phyloP scores from a whole-genome alignment of 768 basidiomycete genomes.

The Coprinopsis sp. region DNA sequence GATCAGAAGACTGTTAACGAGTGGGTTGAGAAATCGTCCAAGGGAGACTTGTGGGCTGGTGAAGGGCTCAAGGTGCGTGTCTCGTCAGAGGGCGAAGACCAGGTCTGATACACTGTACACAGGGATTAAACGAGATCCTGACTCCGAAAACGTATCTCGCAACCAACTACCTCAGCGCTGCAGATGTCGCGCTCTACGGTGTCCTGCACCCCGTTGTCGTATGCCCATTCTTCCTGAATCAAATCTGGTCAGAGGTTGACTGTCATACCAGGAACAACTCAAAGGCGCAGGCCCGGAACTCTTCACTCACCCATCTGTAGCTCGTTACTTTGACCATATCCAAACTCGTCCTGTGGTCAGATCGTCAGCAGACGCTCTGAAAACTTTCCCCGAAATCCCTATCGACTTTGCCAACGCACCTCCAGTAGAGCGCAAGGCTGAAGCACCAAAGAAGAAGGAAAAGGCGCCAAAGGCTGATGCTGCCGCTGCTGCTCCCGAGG shows the following conservation, averaged over 20 bases:
- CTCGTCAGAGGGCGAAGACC: not conserved
- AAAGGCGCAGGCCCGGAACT: conserved; percentile 74
- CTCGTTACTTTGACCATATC: conserved; percentile 92
- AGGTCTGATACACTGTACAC: not conserved
- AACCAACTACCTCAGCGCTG: conserved; percentile 78
- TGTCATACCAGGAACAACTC: not conserved
- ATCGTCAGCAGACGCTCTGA: conserved; percentile 50
- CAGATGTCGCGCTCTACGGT: conserved; percentile 88
- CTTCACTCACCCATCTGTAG: conserved; percentile 75
- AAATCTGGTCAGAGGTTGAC: not conserved
- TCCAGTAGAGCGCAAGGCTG: conserved; percentile 63
- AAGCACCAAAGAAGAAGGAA: conserved; percentile 74
- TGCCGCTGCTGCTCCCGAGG: conserved; percentile 23
- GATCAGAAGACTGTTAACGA: conserved; percentile 9
- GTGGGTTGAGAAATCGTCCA: conserved; percentile 8
- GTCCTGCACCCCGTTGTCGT: conserved; percentile 83
- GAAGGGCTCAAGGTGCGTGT: conserved; percentile 1
- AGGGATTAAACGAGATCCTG: conserved; percentile 74
- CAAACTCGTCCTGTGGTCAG: conserved; percentile 41
- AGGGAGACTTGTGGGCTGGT: conserved; percentile 1
- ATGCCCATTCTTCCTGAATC: conserved; percentile 26
- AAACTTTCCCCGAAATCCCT: conserved; percentile 50
- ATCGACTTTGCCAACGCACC: conserved; percentile 81
- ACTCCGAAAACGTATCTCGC: conserved; percentile 81
- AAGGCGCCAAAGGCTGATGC: conserved; percentile 40